phyloP scores from a whole-genome alignment of 345 rosid species.

The Populus euphratica region DNA sequence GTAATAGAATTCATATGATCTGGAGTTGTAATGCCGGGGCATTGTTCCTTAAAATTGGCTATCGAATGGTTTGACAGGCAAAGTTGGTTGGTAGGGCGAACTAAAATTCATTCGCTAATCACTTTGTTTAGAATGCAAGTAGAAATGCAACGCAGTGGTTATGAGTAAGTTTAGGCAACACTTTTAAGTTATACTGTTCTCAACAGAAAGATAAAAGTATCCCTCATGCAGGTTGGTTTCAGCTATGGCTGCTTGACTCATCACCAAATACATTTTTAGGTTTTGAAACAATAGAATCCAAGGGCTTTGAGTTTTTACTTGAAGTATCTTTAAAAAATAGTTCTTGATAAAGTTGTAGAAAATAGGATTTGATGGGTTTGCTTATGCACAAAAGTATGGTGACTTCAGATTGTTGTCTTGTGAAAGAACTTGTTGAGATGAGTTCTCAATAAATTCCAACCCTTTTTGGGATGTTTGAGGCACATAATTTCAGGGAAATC shows the following conservation, averaged over 20 bases:
- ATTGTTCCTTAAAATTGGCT: background rate
- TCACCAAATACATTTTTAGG: background rate
- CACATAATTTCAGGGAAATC: constrained; percentile 24
- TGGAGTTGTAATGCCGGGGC: background rate
- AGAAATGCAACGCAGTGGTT: background rate
- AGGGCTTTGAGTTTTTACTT: background rate
- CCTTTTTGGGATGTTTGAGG: background rate
- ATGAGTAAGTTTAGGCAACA: background rate
- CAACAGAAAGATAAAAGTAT: background rate
- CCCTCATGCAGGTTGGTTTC: background rate
- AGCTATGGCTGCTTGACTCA: background rate
- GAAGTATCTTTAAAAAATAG: background rate
- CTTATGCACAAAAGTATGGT: background rate
- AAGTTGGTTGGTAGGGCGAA: background rate
- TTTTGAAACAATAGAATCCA: background rate
- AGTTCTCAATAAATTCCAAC: background rate
- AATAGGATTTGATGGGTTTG: background rate
- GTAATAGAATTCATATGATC: background rate
- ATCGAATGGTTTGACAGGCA: background rate
- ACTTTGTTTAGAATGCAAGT: background rate
- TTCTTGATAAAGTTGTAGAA: background rate
- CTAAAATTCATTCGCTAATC: background rate
- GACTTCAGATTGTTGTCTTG: background rate
- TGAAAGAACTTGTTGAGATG: background rate
- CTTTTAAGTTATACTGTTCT: background rate